phyloP scores from a whole-genome alignment of 768 basidiomycete genomes.

The Tylopilus rubrobrunneus region DNA sequence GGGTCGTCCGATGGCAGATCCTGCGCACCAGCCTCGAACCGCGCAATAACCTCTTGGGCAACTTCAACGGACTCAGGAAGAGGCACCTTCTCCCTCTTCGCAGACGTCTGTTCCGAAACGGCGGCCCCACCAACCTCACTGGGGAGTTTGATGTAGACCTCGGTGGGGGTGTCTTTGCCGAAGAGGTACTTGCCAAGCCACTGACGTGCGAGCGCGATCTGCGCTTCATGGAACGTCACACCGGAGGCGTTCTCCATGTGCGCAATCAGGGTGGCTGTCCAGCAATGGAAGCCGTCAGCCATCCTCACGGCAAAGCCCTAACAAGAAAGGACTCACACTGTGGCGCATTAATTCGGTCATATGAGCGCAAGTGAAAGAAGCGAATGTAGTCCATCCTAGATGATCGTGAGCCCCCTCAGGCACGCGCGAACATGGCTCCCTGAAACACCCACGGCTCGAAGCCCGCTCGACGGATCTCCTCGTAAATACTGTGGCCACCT shows the following conservation, averaged over 20 bases:
- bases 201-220: conserved; percentile 75
- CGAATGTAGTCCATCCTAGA: conserved; percentile 76
- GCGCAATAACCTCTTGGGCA: conserved; percentile 61
- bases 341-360: conserved; percentile 87
- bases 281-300: conserved; percentile 15
- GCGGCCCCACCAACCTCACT: conserved; percentile 46
- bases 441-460: conserved; percentile 63
- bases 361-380: conserved; percentile 90
- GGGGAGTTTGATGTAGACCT: conserved; percentile 57
- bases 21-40: conserved; percentile 67
- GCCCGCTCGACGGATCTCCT: conserved; percentile 71
- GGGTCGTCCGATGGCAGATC: conserved; percentile 52
- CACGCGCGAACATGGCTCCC: background rate
- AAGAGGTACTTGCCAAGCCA: conserved; percentile 59
- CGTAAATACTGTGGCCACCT: conserved; percentile 83
- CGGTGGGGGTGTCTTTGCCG: conserved; percentile 35
- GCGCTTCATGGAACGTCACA: conserved; percentile 80
- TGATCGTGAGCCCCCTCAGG: background rate
- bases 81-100: conserved; percentile 57
- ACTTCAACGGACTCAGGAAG: conserved; percentile 66
- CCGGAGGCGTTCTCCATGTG: conserved; percentile 72
- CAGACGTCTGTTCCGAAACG: conserved; percentile 47
- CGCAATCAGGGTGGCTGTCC: conserved; percentile 47
- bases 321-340: conserved; percentile 37
- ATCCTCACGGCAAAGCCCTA: conserved; percentile 8